Evolutionary conservation across 2,329 filamentous ascomycete species (phyloP), one percentile per base, ranked within the genome.

Genomic region (Diaporthe capsici): DNA sequence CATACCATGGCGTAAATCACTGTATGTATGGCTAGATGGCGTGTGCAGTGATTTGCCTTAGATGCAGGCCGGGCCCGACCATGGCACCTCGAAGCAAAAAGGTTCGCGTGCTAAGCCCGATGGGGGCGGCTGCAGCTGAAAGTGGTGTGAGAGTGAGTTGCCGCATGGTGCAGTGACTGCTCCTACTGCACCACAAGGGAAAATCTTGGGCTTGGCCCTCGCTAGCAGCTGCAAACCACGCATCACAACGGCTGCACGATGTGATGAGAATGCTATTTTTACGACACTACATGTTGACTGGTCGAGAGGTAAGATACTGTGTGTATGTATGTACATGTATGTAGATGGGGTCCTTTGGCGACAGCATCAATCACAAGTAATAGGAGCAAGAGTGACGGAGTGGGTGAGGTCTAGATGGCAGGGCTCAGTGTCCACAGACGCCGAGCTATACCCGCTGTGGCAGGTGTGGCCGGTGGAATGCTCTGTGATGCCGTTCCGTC

Each of bases 201-300:
- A 53, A 39, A 37, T 39, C 47, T 28, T 39, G 1, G 65, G 53
- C 47, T 68, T 68, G 65, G 65, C 65, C 22, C 25, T 53, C 47
- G 47, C 37, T 70, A 55, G 31, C 49, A 55, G 37, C n/a, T 42
- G 65, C 65, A 70, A n/a, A 25, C 31, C 12, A 3, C 22, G 44
- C 63, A 28, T 37, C 31, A 31, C 63, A 68, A 55, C 44, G 49
- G n/a, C 65, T 55, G 49, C 65, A 55, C 49, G 49, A 70, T 55
- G 65, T 70, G 65, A 70, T 70, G 49, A 70, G 65, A 31, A 55
- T 55, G 47, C 65, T 70, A 70, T 70, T 70, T 70, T 70, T 70
- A 70, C 47, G 15, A 70, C 65, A 70, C 65, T 55, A 34, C 65
- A 55, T 55, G n/a, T 31, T 42, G 65, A 9, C 34, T 42, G 47